phyloP scores from a whole-genome alignment of 148 eudicot genomes.

The Arbutus unedo region DNA sequence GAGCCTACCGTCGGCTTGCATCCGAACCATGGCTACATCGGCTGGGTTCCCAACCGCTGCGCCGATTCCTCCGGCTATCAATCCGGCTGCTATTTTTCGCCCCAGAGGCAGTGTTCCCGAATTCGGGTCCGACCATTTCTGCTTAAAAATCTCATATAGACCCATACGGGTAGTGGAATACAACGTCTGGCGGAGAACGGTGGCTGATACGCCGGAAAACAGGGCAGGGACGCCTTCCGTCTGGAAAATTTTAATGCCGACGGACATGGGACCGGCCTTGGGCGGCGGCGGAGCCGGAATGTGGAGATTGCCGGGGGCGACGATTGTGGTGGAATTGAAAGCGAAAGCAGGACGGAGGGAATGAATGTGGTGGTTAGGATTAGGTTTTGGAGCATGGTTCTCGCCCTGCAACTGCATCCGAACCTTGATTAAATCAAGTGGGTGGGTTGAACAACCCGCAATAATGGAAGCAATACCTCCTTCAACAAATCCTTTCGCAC shows the following conservation, averaged over 20 bases:
- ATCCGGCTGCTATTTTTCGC: slow-evolving; percentile 43
- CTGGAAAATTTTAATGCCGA: slow-evolving; percentile 35
- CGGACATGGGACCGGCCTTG: slow-evolving; percentile 31
- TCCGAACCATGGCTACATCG: slow-evolving; percentile 57
- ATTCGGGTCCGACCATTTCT: slow-evolving; percentile 37
- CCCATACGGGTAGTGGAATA: slow-evolving; percentile 66
- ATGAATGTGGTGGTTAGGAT: neutral
- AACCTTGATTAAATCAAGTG: slow-evolving; percentile 54
- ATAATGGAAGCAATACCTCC: slow-evolving; percentile 55
- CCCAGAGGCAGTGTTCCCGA: slow-evolving; percentile 29
- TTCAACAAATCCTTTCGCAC: slow-evolving; percentile 50
- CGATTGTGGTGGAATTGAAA: slow-evolving; percentile 12
- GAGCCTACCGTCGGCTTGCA: slow-evolving; percentile 63
- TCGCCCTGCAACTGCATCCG: slow-evolving; percentile 68
- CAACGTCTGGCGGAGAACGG: slow-evolving; percentile 52
- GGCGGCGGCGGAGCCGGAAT: slow-evolving; percentile 20
- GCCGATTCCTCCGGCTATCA: slow-evolving; percentile 47
- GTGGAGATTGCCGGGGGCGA: slow-evolving; percentile 1
- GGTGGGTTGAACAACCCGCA: slow-evolving; percentile 61
- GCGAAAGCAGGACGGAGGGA: slow-evolving; percentile 44
- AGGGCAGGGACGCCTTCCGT: slow-evolving; percentile 43
- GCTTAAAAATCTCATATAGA: slow-evolving; percentile 42
- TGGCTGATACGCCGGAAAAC: slow-evolving; percentile 54
- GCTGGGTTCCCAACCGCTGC: slow-evolving; percentile 60
- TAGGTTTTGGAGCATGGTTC: slow-evolving; percentile 6